Evolutionary conservation across 2,329 filamentous ascomycete genomes (phyloP).

Genomic region (Talaromyces sp.): DNA sequence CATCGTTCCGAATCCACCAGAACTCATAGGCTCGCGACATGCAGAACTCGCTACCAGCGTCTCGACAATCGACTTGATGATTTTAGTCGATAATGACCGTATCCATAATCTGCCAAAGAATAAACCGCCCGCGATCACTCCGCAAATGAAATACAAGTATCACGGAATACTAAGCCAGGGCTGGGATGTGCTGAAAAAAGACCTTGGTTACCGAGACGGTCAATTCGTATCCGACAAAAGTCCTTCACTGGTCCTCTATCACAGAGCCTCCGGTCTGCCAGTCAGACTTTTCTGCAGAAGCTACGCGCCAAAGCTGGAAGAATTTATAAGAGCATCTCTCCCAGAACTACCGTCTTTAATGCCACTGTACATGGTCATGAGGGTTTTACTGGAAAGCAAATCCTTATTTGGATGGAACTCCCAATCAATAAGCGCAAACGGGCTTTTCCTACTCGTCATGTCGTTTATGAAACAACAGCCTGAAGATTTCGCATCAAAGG

Average conservation of each 20-base stretch:
- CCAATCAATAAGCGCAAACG: slow-evolving; percentile 56
- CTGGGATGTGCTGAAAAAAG: slow-evolving; percentile 25
- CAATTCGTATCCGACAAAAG: slow-evolving; percentile 28
- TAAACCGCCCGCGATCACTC: slow-evolving; percentile 37
- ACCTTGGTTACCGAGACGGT: slow-evolving; percentile 25
- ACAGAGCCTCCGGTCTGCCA: slow-evolving; percentile 50
- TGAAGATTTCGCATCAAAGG: slow-evolving; percentile 19
- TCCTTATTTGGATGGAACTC: slow-evolving; percentile 49
- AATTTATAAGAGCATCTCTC: slow-evolving; percentile 49
- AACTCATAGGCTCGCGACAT: slow-evolving; percentile 55
- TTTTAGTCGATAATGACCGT: slow-evolving; percentile 29
- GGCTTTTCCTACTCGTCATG: slow-evolving; percentile 58
- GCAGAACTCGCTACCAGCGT: slow-evolving; percentile 53
- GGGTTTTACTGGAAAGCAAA: slow-evolving; percentile 52
- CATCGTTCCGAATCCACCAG: slow-evolving; percentile 32
- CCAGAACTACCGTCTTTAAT: slow-evolving; percentile 51
- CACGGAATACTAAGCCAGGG: slow-evolving; percentile 29
- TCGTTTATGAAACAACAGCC: slow-evolving; percentile 52
- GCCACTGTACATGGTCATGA: slow-evolving; percentile 51
- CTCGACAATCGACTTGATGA: slow-evolving; percentile 57
- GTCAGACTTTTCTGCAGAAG: slow-evolving; percentile 54
- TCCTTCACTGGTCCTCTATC: slow-evolving; percentile 38
- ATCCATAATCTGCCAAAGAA: slow-evolving; percentile 23
- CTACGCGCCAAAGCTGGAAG: slow-evolving; percentile 39
- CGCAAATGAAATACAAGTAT: slow-evolving; percentile 29